Evolutionary conservation across 1,139 yeast species (phyloP), one percentile per base, ranked within the genome.

Genomic region (Blastobotrys capitulatus): DNA sequence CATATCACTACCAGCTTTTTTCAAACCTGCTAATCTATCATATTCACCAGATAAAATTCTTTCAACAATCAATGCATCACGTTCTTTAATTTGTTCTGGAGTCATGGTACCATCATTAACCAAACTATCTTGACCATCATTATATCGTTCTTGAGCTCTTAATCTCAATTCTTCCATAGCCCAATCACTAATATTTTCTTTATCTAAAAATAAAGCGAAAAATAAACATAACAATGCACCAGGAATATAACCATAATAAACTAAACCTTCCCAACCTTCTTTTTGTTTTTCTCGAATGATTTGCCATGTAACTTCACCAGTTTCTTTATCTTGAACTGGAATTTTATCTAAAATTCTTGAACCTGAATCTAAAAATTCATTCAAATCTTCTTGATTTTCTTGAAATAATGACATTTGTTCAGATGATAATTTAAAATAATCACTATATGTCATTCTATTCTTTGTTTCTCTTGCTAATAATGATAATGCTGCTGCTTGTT

Each of bases 21-120:
- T 82, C 64, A 86, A 75, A 52, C 83, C 84, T 41, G 85, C 80
- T 63, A 86, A 76, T 65, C 78, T 82, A 68, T 87, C 95, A 69
- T 87, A 86, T 64, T 86, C 94, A 57, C 95, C 95, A 54, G 83
- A 80, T 64, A 86, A 77, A 61, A 86, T 85, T 67, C 94, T 78
- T 59, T 89, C 92, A 56, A 87, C 82, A 56, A 86, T 85, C 63
- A 84, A 74, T 59, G 83, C 88, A 66, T 86, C 95, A 66, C 88
- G 78, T 63, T 80, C 81, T 67, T 77, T 75, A 54, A 80, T 74
- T 61, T 82, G 87, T 59, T 77, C 79, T 42, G 73, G 69, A 47
- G 82, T 74, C 63, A 80, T 76, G 57, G 79, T 78, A 61, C 75
- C 78, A 55, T 78, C 76, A 54, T 78, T 67, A 43, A 68, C 63